phyloP scores from a whole-genome alignment of 768 basidiomycete species.

The Leccinum truebloodii region DNA sequence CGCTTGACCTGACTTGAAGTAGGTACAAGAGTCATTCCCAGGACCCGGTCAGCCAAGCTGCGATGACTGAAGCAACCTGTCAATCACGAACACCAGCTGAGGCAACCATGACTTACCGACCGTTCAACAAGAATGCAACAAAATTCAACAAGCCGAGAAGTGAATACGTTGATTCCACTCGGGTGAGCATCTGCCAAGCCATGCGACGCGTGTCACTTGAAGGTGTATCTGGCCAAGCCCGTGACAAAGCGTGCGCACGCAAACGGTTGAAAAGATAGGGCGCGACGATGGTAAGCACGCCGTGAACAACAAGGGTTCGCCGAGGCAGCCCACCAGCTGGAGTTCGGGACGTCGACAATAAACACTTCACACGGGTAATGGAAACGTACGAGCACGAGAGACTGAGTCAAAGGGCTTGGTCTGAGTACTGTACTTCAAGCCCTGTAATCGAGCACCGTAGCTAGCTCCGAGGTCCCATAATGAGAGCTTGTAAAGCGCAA shows the following conservation, averaged over 20 bases:
- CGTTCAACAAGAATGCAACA: constrained; percentile 80
- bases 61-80: constrained; percentile 65
- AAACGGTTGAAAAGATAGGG: constrained; percentile 81
- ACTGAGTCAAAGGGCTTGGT: constrained; percentile 3
- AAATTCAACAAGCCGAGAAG: constrained; percentile 73
- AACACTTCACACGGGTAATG: not conserved
- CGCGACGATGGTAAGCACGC: constrained; percentile 66
- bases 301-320: constrained; percentile 63
- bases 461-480: constrained; percentile 79
- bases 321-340: constrained; percentile 69
- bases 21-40: constrained; percentile 74
- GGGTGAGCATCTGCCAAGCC: constrained; percentile 68
- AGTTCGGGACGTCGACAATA: constrained; percentile 1
- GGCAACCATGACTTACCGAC: constrained; percentile 55
- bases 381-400: constrained; percentile 27
- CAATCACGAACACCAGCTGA: constrained; percentile 1
- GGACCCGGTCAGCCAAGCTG: constrained; percentile 75
- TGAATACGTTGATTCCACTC: constrained; percentile 66
- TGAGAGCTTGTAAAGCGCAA: constrained; percentile 78
- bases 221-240: constrained; percentile 91
- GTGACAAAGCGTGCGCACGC: constrained; percentile 72
- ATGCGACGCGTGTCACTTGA: constrained; percentile 71
- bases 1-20: constrained; percentile 66
- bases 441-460: constrained; percentile 84
- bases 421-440: constrained; percentile 56